A percentile compares a stretch with the other conserved stretches of the same genome.
Conservation (phyloP, 805 yeast species). For the Yarrowia sp. region DNA sequence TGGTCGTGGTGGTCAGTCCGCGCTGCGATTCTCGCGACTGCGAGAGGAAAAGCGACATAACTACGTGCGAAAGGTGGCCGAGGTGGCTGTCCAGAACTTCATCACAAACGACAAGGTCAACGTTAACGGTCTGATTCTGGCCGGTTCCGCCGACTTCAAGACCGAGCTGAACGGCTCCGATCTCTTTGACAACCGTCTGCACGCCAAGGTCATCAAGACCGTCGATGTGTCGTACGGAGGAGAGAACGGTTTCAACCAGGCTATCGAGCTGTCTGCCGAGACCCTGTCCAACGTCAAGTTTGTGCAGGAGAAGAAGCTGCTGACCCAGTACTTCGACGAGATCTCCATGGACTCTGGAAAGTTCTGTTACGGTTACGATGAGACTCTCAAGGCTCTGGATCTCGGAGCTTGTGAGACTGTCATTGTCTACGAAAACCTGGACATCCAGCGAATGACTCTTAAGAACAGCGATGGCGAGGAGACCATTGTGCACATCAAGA, state of each 20-base stretch:
- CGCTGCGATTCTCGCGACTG: slow-evolving; percentile 96
- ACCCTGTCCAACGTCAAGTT: slow-evolving; percentile 95
- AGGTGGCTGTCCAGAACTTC: slow-evolving; percentile 95
- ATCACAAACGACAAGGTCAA: slow-evolving; percentile 92
- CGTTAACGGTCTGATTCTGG: slow-evolving; percentile 90
- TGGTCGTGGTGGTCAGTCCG: slow-evolving; percentile 99
- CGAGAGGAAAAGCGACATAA: slow-evolving; percentile 99
- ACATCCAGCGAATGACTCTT: slow-evolving; percentile 74
- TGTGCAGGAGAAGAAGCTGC: slow-evolving; percentile 95
- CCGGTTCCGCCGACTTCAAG: slow-evolving; percentile 99
- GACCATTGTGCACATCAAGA: slow-evolving; percentile 67
- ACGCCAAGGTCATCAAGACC: slow-evolving; percentile 79
- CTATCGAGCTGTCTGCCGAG: slow-evolving; percentile 96
- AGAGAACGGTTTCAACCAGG: slow-evolving; percentile 99
- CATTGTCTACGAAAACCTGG: slow-evolving; percentile 90
- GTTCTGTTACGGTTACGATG: slow-evolving; percentile 96
- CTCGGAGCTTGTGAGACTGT: slow-evolving; percentile 92
- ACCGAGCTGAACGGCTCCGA: slow-evolving; percentile 91
- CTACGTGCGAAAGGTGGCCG: slow-evolving; percentile 97
- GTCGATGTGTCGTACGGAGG: slow-evolving; percentile 99
- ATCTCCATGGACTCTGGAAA: slow-evolving; percentile 96
- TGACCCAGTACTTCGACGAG: slow-evolving; percentile 90
- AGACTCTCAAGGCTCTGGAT: slow-evolving; percentile 92
- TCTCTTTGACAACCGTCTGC: slow-evolving; percentile 85
- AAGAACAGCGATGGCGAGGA: slow-evolving; percentile 80